Percentiles rank a stretch among this genome's conserved stretches.
phyloP scores from a whole-genome alignment of 2,329 filamentous ascomycete species.

The Xenoacremonium recifei region DNA sequence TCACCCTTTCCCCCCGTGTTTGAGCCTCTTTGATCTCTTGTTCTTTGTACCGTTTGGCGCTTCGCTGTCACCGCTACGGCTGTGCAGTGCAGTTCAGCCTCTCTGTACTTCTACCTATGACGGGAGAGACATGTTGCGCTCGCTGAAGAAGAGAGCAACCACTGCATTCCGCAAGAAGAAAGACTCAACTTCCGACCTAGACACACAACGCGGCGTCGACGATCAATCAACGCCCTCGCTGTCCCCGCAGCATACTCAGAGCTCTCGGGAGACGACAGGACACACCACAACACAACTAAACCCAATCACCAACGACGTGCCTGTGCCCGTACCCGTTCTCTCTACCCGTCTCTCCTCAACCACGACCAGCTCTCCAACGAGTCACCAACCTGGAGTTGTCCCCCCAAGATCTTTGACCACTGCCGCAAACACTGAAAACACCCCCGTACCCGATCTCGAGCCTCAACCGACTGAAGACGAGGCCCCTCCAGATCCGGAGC shows the following conservation, averaged over 20 bases:
- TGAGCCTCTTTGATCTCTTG: too few relatives aligned
- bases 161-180: slow-evolving; percentile 21
- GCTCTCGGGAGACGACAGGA: neutral
- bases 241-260: neutral
- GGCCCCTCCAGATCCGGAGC: neutral
- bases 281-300: slow-evolving; percentile 4
- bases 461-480: slow-evolving; percentile 1
- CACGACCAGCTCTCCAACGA: neutral
- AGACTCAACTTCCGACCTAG: slow-evolving; percentile 11
- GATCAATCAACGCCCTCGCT: neutral
- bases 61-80: too few relatives aligned
- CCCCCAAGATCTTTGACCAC: slow-evolving; percentile 1
- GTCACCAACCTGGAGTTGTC: neutral
- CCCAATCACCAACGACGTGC: too few relatives aligned
- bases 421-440: neutral
- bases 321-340: too few relatives aligned
- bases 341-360: neutral
- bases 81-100: too few relatives aligned
- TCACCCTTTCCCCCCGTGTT: too few relatives aligned
- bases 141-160: slow-evolving; percentile 21
- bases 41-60: too few relatives aligned
- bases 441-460: neutral
- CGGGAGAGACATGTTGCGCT: slow-evolving; percentile 24
- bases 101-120: too few relatives aligned
- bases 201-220: too few relatives aligned